phyloP scores from a whole-genome alignment of 345 rosid species.

The Populus alba region DNA sequence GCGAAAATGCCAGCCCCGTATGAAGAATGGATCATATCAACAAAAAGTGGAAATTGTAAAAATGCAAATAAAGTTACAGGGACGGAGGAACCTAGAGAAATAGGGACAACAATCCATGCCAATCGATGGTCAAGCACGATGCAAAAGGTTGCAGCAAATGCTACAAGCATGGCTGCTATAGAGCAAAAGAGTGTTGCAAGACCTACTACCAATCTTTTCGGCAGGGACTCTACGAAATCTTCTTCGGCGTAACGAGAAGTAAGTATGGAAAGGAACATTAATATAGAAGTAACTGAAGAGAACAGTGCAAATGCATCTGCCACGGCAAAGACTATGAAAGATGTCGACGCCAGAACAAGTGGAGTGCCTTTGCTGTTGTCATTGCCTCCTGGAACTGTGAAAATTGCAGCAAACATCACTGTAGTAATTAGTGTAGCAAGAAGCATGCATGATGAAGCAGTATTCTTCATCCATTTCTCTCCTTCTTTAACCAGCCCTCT shows the following conservation, averaged over 20 bases:
- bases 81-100: neutral
- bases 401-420: slow-evolving; percentile 19
- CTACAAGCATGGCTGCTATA: slow-evolving; percentile 12
- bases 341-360: neutral
- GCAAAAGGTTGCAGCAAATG: slow-evolving; percentile 4
- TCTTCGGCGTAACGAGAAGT: slow-evolving; percentile 19
- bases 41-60: slow-evolving; percentile 14
- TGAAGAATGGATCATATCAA: neutral
- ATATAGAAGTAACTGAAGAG: slow-evolving; percentile 10
- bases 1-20: slow-evolving; percentile 9
- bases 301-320: slow-evolving; percentile 7
- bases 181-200: slow-evolving; percentile 7
- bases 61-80: slow-evolving; percentile 15
- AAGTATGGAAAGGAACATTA: slow-evolving; percentile 18
- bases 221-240: slow-evolving; percentile 16
- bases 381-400: slow-evolving; percentile 15
- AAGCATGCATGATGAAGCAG: slow-evolving; percentile 13
- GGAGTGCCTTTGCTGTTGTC: neutral
- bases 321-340: slow-evolving; percentile 8
- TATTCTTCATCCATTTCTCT: slow-evolving; percentile 22
- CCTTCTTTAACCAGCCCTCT: slow-evolving; percentile 8
- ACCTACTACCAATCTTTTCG: slow-evolving; percentile 13
- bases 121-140: slow-evolving; percentile 1
- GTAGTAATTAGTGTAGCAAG: slow-evolving; percentile 18
- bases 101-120: slow-evolving; percentile 8